Percentiles rank a stretch among this genome's conserved stretches.
These are phyloP conservation scores for Pyracantha coccinea DNA, from an alignment of 331 rosid species.

Conservation along the genomic window DNA sequence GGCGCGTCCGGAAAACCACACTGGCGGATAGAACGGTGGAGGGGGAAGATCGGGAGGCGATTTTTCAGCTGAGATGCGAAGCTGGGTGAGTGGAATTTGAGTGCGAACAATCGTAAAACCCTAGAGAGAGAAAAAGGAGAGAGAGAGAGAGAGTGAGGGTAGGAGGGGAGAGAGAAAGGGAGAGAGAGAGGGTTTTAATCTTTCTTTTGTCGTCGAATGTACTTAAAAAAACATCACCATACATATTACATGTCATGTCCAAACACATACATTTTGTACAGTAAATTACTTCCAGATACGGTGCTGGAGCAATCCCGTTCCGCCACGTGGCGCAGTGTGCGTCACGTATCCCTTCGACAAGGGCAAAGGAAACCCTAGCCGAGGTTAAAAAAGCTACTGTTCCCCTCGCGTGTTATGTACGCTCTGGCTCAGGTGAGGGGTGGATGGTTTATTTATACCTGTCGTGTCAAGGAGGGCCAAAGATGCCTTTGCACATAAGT, in stretches of 20 bases:
- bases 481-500: slow-evolving; percentile 60
- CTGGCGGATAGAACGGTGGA: slow-evolving; percentile 8
- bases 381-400: slow-evolving; percentile 7
- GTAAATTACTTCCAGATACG: slow-evolving; percentile 17
- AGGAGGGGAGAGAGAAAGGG: too few species aligned
- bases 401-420: slow-evolving; percentile 37
- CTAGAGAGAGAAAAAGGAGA: slow-evolving; percentile 50
- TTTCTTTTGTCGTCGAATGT: slow-evolving; percentile 29
- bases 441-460: slow-evolving; percentile 31
- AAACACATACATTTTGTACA: slow-evolving; percentile 10
- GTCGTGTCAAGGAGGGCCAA: slow-evolving; percentile 60
- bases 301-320: not conserved
- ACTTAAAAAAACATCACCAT: slow-evolving; percentile 15
- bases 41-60: slow-evolving; percentile 13
- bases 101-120: slow-evolving; percentile 65
- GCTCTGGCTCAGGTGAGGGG: slow-evolving; percentile 16
- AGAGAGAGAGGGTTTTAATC: slow-evolving; percentile 25
- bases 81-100: slow-evolving; percentile 32
- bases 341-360: slow-evolving; percentile 40
- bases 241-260: slow-evolving; percentile 29
- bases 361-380: slow-evolving; percentile 67
- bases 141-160: not conserved
- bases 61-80: slow-evolving; percentile 33
- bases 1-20: slow-evolving; percentile 29
- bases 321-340: slow-evolving; percentile 39